Evolutionary conservation across 352 stramenopile genomes (phyloP).

Genomic region (Globisporangium nunn): DNA sequence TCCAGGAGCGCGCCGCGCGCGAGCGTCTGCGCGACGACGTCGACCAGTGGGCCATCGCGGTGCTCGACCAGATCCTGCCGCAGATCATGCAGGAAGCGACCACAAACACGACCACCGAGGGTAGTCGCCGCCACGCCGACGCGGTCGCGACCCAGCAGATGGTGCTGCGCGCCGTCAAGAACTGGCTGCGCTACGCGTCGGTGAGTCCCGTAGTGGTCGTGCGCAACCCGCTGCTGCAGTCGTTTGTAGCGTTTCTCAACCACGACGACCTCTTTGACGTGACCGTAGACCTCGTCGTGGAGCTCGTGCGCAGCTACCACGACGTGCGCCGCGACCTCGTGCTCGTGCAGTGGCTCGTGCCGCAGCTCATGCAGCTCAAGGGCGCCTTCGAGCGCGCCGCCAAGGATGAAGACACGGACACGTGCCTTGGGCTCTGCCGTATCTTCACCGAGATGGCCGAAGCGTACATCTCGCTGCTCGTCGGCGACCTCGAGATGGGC

Average conservation of each 20-base stretch:
- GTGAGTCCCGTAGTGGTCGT: slow-evolving; percentile 36
- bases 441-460: slow-evolving; percentile 90
- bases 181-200: slow-evolving; percentile 55
- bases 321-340: slow-evolving; percentile 32
- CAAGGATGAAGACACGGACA: slow-evolving; percentile 61
- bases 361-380: slow-evolving; percentile 62
- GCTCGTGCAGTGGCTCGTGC: slow-evolving; percentile 75
- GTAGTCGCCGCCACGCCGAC: slow-evolving; percentile 10
- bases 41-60: slow-evolving; percentile 40
- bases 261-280: slow-evolving; percentile 82
- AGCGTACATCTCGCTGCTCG: slow-evolving; percentile 71
- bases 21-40: slow-evolving; percentile 56
- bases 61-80: slow-evolving; percentile 62
- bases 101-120: slow-evolving; percentile 10
- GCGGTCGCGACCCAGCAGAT: slow-evolving; percentile 38
- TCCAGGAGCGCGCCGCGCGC: slow-evolving; percentile 36
- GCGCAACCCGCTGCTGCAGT: slow-evolving; percentile 63
- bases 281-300: slow-evolving; percentile 73
- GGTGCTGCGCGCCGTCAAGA: slow-evolving; percentile 49
- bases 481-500: slow-evolving; percentile 49
- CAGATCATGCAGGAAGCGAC: slow-evolving; percentile 65
- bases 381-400: slow-evolving; percentile 42
- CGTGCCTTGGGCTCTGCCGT: slow-evolving; percentile 70
- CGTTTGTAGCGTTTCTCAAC: slow-evolving; percentile 48
- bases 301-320: slow-evolving; percentile 63